Base-by-base conservation (phyloP, 768 basidiomycete genomes). In the Cystobasidium tubakii region DNA sequence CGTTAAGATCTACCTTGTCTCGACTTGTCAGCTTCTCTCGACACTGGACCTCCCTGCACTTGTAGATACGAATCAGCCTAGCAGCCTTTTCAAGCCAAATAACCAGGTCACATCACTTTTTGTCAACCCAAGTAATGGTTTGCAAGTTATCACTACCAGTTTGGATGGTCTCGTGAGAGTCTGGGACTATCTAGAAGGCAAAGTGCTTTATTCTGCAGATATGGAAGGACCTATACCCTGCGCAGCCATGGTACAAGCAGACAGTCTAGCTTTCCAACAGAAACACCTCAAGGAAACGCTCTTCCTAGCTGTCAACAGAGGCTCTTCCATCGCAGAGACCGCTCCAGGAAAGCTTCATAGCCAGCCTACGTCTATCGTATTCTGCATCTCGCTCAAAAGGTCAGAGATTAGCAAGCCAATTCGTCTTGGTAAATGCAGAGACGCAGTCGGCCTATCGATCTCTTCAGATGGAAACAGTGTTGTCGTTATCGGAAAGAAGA, bases 161-260 rank as follows among this genome's bases (percentile, higher is more conserved):
- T 78, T 88, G 74, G 89, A 92, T 77, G 95, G 93, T n/a, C 85
- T 84, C 42, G 82, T 98, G 75, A 86, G 90, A 80, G 82, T 96
- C 29, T 99, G 96, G 96, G 92, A 98, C 82, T 94, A 90, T 81
- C 82, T 94, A 43, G 93, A 96, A 73, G 92, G 88, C 4, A 83
- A 84, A 9, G 82, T 96, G 13, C 83, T 97, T 25, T 87, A 88
- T 74, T 90, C 88, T 1, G 85, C 96, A 75, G 84, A 86, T 72
- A 79, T 92, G 54, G 84, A 84, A 33, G 86, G 89, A 74, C 87
- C 89, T 17, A 87, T 94, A 77, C 85, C 86, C 75, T 85, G 86
- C 77, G 82, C 93, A 67, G 88, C 89, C 74, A 86, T 86, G 29
- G 57, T 60, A 3, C 12, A 60, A 6, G 10, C 25, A 25, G 33